phyloP scores from a whole-genome alignment of 352 stramenopile genomes.

The Blastocystis sp. region DNA sequence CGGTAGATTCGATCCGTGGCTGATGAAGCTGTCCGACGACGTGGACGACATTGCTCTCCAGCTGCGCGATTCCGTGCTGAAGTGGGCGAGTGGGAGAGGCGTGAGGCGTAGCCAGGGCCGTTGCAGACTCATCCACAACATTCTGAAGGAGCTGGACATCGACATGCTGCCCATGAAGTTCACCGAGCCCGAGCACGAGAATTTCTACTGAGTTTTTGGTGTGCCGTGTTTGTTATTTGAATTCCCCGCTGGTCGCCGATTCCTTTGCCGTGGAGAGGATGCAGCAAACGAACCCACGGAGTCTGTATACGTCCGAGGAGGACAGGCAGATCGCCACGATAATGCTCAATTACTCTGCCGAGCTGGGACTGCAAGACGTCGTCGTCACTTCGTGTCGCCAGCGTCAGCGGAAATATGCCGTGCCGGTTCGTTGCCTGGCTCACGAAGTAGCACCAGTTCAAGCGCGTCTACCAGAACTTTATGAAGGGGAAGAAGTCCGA shows the following conservation, averaged over 20 bases:
- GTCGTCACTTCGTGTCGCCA: neutral
- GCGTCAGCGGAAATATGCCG: constrained; percentile 42
- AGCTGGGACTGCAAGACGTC: constrained; percentile 24
- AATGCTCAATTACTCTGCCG: constrained; percentile 20
- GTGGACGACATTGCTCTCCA: constrained; percentile 18
- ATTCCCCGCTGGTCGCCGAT: neutral
- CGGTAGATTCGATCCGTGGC: constrained; percentile 57
- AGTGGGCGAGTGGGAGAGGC: neutral
- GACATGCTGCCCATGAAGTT: constrained; percentile 69
- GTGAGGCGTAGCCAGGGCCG: constrained; percentile 58
- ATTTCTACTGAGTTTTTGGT: neutral
- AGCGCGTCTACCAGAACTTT: constrained; percentile 25
- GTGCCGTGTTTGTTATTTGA: constrained; percentile 20
- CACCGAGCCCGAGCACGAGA: constrained; percentile 30
- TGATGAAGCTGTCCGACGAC: constrained; percentile 37
- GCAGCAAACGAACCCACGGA: neutral
- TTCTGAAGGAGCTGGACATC: constrained; percentile 46
- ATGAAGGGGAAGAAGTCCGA: neutral
- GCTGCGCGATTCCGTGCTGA: constrained; percentile 49
- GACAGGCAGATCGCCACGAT: constrained; percentile 16
- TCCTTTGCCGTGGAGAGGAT: neutral
- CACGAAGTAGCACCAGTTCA: constrained; percentile 11
- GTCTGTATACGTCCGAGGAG: constrained; percentile 9
- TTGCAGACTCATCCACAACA: constrained; percentile 62
- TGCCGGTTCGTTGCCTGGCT: neutral